Evolutionary conservation across 1,284 basidiomycete genomes (phyloP).

Genomic region (Calocybe gambosa): DNA sequence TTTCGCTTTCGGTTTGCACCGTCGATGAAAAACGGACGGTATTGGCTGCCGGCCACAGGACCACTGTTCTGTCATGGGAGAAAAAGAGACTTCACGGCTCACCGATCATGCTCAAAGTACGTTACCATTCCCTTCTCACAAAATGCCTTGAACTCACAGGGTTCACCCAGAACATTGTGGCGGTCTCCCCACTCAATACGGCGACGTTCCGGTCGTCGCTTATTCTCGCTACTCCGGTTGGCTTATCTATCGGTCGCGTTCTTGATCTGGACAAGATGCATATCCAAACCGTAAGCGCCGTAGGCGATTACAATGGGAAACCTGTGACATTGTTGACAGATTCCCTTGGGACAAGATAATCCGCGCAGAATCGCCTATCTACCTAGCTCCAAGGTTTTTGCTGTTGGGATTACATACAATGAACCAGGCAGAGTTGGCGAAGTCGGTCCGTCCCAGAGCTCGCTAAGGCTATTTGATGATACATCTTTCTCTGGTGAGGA

Average conservation of each 20-base stretch:
- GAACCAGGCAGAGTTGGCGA: slow-evolving; percentile 53
- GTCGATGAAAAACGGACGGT: slow-evolving; percentile 48
- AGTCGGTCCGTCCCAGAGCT: slow-evolving; percentile 41
- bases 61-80: slow-evolving; percentile 63
- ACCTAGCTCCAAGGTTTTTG: slow-evolving; percentile 49
- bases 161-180: slow-evolving; percentile 48
- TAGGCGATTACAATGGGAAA: background rate
- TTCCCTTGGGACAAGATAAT: slow-evolving; percentile 61
- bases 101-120: slow-evolving; percentile 69
- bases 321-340: slow-evolving; percentile 32
- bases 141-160: background rate
- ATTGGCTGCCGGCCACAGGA: slow-evolving; percentile 60
- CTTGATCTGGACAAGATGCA: slow-evolving; percentile 77
- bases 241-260: slow-evolving; percentile 60
- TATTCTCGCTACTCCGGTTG: slow-evolving; percentile 48
- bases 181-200: slow-evolving; percentile 48
- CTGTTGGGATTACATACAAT: slow-evolving; percentile 51
- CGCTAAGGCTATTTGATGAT: slow-evolving; percentile 65
- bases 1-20: slow-evolving; percentile 48
- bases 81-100: slow-evolving; percentile 63
- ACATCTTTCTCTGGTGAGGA: slow-evolving; percentile 58
- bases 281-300: slow-evolving; percentile 59
- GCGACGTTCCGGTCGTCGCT: slow-evolving; percentile 45
- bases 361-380: slow-evolving; percentile 62
- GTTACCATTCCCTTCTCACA: background rate